A percentile compares a stretch with the other conserved stretches of the same genome.
Evolutionary conservation across 345 rosid genomes (phyloP).

Genomic region (Turritis glabra): DNA sequence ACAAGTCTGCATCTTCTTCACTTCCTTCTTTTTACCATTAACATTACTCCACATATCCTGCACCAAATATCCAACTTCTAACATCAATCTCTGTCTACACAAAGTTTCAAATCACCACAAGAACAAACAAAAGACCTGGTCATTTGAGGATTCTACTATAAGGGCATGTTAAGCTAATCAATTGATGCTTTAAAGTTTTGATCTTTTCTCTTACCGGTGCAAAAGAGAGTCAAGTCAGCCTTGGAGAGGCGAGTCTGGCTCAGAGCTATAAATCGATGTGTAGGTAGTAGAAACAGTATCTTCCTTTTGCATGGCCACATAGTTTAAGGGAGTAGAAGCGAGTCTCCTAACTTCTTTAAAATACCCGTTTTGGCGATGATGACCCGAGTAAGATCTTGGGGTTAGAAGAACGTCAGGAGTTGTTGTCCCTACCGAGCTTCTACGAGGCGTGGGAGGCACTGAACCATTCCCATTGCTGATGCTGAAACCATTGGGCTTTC

Average conservation of each 20-base stretch:
- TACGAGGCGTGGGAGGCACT: slow-evolving; percentile 82
- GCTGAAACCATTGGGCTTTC: slow-evolving; percentile 72
- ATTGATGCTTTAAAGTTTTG: background rate
- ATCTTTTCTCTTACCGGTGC: slow-evolving; percentile 15
- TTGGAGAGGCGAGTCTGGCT: slow-evolving; percentile 82
- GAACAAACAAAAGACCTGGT: background rate
- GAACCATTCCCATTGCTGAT: slow-evolving; percentile 83
- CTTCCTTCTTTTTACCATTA: slow-evolving; percentile 22
- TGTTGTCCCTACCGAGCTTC: slow-evolving; percentile 64
- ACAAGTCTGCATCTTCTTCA: slow-evolving; percentile 32
- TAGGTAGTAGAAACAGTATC: slow-evolving; percentile 77
- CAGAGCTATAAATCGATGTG: slow-evolving; percentile 83
- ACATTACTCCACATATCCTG: slow-evolving; percentile 33
- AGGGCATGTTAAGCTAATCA: background rate
- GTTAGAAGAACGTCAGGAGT: slow-evolving; percentile 84
- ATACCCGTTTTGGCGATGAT: slow-evolving; percentile 74
- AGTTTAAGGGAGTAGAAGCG: slow-evolving; percentile 79
- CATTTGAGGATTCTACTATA: background rate
- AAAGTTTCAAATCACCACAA: background rate
- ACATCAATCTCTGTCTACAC: slow-evolving; percentile 4
- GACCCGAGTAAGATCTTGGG: slow-evolving; percentile 84
- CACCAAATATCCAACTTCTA: slow-evolving; percentile 15
- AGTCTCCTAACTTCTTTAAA: slow-evolving; percentile 84
- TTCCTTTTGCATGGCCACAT: slow-evolving; percentile 82
- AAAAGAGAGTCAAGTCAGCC: slow-evolving; percentile 41